phyloP scores from a whole-genome alignment of 1,284 basidiomycete genomes.

The Boletus calvinii region DNA sequence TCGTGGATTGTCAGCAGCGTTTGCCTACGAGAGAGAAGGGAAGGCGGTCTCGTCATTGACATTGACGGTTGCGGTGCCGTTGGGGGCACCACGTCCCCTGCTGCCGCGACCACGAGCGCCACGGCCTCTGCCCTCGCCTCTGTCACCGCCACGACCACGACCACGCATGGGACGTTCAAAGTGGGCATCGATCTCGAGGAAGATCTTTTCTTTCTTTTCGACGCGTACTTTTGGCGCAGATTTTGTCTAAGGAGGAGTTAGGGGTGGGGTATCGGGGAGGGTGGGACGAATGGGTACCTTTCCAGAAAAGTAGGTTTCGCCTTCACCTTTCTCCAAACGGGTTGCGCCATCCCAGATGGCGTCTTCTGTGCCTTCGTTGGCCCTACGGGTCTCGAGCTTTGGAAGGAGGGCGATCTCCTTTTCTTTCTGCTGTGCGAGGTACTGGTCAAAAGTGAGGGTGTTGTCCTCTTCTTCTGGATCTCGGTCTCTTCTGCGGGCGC shows the following conservation, averaged over 20 bases:
- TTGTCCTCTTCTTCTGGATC: conserved; percentile 89
- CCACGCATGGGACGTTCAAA: conserved; percentile 71
- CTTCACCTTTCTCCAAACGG: conserved; percentile 58
- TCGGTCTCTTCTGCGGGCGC: conserved; percentile 46
- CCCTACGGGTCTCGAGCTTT: conserved; percentile 71
- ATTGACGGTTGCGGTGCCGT: conserved; percentile 45
- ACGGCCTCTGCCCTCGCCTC: conserved; percentile 41
- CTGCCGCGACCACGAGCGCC: conserved; percentile 46
- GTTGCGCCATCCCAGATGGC: conserved; percentile 63
- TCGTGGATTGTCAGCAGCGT: conserved; percentile 5
- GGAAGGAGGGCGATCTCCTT: conserved; percentile 53
- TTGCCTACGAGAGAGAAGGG: conserved; percentile 70
- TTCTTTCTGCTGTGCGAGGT: conserved; percentile 72
- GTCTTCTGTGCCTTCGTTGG: conserved; percentile 64
- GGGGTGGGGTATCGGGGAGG: neutral
- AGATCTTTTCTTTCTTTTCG: conserved; percentile 79
- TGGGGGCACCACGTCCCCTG: conserved; percentile 35
- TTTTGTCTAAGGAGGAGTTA: conserved; percentile 47
- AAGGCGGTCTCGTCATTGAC: conserved; percentile 81
- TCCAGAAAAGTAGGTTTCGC: conserved; percentile 70
- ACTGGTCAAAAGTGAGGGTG: conserved; percentile 85
- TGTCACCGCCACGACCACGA: conserved; percentile 41
- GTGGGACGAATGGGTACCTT: conserved; percentile 49
- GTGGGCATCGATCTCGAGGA: conserved; percentile 73
- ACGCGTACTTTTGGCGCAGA: conserved; percentile 56